Evolutionary conservation across 345 rosid species (phyloP).

Genomic region (Eucalyptus marginata): DNA sequence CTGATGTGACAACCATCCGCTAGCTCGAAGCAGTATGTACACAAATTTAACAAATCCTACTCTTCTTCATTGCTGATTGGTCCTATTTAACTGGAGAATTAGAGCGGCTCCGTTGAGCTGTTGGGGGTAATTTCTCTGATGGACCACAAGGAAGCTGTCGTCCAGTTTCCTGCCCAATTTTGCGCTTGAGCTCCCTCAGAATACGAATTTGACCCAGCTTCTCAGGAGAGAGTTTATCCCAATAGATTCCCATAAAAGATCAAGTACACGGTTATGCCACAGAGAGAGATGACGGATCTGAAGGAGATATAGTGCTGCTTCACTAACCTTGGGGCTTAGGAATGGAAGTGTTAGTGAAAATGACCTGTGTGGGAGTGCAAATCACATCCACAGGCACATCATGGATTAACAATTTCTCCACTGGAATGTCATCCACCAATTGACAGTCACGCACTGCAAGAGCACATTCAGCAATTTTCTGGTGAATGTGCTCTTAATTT

Average conservation of each 20-base stretch:
- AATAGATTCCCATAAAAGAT: conserved; percentile 48
- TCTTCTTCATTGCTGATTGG: background rate
- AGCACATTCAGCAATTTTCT: no score
- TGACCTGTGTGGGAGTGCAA: conserved; percentile 76
- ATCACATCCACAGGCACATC: conserved; percentile 91
- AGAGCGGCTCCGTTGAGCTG: conserved; percentile 26
- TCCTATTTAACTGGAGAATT: background rate
- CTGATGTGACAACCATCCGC: background rate
- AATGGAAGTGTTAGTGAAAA: conserved; percentile 4
- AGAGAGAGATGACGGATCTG: background rate
- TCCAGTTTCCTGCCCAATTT: conserved; percentile 54
- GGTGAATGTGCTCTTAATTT: background rate
- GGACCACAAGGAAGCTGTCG: conserved; percentile 57
- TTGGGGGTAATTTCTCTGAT: conserved; percentile 64
- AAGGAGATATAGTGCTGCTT: background rate
- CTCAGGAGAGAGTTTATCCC: conserved; percentile 78
- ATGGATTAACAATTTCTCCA: conserved; percentile 64
- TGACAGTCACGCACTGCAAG: conserved; percentile 34
- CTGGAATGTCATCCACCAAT: conserved; percentile 65
- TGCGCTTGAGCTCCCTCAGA: conserved; percentile 60
- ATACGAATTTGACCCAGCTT: conserved; percentile 66
- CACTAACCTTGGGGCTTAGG: conserved; percentile 48
- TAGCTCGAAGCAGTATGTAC: background rate
- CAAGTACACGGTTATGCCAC: background rate
- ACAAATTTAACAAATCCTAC: background rate